Evolutionary conservation across 257 asterid species (phyloP).

Genomic region (Scutellaria barbata): DNA sequence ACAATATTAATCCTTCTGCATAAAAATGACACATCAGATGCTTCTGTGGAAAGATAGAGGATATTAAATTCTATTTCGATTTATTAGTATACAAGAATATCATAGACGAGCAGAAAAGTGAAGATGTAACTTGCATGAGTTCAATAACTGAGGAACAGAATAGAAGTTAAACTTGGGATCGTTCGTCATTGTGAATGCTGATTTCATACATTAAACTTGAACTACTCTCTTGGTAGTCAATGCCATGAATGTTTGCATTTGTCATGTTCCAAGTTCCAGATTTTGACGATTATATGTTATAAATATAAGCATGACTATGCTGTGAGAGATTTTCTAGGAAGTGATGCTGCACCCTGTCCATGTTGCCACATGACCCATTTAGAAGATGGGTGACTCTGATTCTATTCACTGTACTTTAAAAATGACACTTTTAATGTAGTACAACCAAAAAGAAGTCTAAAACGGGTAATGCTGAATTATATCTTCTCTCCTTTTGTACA

Average conservation of each 20-base stretch:
- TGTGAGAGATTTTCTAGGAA: background rate
- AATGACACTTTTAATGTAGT: constrained; percentile 2
- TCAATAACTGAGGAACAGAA: background rate
- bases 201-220: background rate
- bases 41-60: constrained; percentile 13
- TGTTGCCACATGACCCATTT: constrained; percentile 15
- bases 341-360: background rate
- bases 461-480: background rate
- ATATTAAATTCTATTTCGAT: background rate
- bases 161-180: background rate
- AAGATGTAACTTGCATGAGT: background rate
- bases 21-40: constrained; percentile 17
- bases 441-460: background rate
- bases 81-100: constrained; percentile 9
- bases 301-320: constrained; percentile 12
- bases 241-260: background rate
- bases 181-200: background rate
- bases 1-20: constrained; percentile 7
- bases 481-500: constrained; percentile 4
- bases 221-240: background rate
- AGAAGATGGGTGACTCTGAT: background rate
- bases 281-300: background rate
- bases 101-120: background rate
- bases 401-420: background rate
- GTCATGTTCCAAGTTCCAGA: constrained; percentile 1